A percentile compares a stretch with the other conserved stretches of the same genome.
phyloP scores from a whole-genome alignment of 108 stramenopile genomes.

The Cyclotella sp. region DNA sequence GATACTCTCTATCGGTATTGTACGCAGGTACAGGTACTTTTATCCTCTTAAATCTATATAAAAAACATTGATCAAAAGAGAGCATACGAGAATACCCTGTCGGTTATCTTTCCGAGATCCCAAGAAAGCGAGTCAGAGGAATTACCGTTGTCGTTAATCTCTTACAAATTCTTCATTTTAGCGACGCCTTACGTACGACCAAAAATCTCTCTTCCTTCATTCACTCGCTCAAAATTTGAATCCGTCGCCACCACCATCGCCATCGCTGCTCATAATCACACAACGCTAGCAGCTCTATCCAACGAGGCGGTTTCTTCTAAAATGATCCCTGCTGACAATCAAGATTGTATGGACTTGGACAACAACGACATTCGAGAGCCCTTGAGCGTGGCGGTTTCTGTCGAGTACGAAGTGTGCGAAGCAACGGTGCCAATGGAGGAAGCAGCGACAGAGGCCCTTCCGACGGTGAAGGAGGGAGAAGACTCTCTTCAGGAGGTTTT shows the following conservation, averaged over 20 bases:
- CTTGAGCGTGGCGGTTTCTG: slow-evolving; percentile 2
- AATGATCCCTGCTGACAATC: background rate
- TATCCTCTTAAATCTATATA: too few relatives aligned
- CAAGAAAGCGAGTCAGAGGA: too few relatives aligned
- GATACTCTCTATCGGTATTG: too few relatives aligned
- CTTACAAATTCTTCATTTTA: too few relatives aligned
- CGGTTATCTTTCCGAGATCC: too few relatives aligned
- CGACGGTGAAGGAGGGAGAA: background rate
- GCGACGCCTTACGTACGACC: too few relatives aligned
- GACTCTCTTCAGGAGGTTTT: background rate
- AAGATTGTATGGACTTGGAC: background rate
- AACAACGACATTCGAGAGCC: background rate
- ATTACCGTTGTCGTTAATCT: too few relatives aligned
- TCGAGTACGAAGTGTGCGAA: background rate
- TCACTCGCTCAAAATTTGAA: background rate
- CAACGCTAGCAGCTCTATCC: background rate
- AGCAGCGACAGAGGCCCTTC: background rate
- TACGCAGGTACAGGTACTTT: too few relatives aligned
- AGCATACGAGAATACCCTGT: too few relatives aligned
- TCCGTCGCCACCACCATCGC: background rate
- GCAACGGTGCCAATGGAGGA: slow-evolving; percentile 3
- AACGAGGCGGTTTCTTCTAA: background rate
- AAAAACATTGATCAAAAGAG: too few relatives aligned
- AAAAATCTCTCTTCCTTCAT: too few relatives aligned
- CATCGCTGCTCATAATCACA: background rate